Evolutionary conservation across 768 basidiomycete genomes (phyloP).

Genomic region (Leccinum truebloodii): DNA sequence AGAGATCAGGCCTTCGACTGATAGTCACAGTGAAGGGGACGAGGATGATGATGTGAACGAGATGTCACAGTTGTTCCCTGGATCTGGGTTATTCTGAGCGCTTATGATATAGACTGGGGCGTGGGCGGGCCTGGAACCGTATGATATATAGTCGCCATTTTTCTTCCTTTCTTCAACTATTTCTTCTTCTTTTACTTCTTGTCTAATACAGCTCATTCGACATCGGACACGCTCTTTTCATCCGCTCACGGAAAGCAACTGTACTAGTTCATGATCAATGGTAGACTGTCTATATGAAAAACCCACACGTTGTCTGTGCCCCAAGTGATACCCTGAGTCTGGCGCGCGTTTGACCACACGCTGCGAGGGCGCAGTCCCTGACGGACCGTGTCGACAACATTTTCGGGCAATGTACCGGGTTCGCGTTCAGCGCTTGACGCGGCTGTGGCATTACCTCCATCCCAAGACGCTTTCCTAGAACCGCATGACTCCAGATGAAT

Average conservation of each 20-base stretch:
- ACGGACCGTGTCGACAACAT: no score
- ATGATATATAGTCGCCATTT: not conserved
- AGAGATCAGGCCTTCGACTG: conserved; percentile 10
- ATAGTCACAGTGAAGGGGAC: conserved; percentile 22
- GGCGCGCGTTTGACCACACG: no score
- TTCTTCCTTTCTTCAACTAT: not conserved
- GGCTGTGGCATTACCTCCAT: no score
- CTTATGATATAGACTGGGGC: not conserved
- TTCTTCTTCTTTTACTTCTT: not conserved
- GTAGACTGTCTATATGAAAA: no score
- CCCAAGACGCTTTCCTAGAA: no score
- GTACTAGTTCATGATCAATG: no score
- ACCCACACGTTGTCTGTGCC: no score
- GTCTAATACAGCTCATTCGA: not conserved
- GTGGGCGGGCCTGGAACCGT: not conserved
- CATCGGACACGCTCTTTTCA: not conserved
- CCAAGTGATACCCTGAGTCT: no score
- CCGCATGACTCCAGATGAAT: no score
- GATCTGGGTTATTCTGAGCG: conserved; percentile 42
- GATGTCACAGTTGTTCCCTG: conserved; percentile 43
- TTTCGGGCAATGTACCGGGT: no score
- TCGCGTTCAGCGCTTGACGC: no score
- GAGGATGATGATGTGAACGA: conserved; percentile 29
- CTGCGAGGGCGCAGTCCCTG: no score
- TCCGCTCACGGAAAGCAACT: not conserved